These are phyloP conservation scores for Primulina eburnea DNA, from an alignment of 257 asterid genomes.

Conservation along the genomic window DNA sequence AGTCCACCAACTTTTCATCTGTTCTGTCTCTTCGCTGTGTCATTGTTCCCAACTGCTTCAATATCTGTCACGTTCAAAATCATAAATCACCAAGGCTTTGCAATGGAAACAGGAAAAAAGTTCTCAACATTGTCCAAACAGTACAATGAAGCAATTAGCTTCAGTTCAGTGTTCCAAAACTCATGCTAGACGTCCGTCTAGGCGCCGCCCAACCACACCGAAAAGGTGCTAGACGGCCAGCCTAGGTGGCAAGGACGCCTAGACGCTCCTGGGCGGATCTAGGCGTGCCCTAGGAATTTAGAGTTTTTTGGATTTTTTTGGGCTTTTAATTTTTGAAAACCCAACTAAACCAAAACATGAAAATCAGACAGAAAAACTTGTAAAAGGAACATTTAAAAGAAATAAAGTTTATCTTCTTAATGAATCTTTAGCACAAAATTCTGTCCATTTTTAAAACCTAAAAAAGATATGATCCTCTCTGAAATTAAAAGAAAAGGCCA, in stretches of 20 bases:
- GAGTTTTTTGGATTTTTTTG: no score
- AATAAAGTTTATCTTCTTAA: not conserved
- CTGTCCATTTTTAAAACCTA: not conserved
- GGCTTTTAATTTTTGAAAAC: no score
- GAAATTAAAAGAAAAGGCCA: not conserved
- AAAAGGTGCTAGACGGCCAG: no score
- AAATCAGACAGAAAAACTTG: not conserved
- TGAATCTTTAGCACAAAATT: not conserved
- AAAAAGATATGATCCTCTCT: not conserved
- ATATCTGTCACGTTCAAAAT: conserved; percentile 41
- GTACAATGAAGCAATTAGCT: not conserved
- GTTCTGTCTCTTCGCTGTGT: conserved; percentile 60
- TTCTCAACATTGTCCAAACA: not conserved
- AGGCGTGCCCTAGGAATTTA: no score
- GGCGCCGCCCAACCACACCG: no score
- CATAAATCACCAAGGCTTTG: conserved; percentile 12
- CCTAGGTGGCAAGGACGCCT: no score
- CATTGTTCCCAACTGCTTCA: conserved; percentile 45
- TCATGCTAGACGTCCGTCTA: no score
- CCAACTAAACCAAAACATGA: not conserved
- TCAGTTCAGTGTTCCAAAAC: not conserved
- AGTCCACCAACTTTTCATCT: conserved; percentile 58
- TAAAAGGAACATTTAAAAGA: not conserved
- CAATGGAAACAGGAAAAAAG: not conserved
- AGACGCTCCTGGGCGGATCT: no score